Evolutionary conservation across 2,329 filamentous ascomycete genomes (phyloP), one percentile per base, ranked within the genome.

Genomic region (Didymella lethalis): DNA sequence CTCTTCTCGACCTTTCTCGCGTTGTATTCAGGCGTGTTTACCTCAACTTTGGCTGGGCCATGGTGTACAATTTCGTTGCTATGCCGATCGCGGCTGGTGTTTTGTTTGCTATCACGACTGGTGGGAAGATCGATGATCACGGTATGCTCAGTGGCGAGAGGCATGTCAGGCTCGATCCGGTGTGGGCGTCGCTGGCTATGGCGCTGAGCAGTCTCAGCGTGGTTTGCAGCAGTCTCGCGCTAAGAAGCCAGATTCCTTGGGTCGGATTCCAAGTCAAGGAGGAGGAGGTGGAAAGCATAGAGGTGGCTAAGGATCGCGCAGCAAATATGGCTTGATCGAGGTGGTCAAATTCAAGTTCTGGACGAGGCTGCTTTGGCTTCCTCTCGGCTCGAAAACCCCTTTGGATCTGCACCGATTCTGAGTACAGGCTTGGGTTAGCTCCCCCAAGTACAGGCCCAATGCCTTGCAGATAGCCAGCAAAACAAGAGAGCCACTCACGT

Each of bases 181-280:
- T 91, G 1, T 97, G 93, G 93, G 94, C 93, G 5, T 90, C 88
- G 65, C 78, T 97, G 74, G 93, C 93, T 0, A 98, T 97, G 94
- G 94, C 94, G 26, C 77, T 93, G 75, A 97, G 93, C 77, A 94
- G 90, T 76, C 88, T 97, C 65, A 95, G 91, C 71, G 93, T 98
- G 45, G 90, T 97, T 49, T 79, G 86, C 72, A 96, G 92, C 75
- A 94, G 90, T 79, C 78, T 97, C 70, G 83, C 88, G 48, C 77
- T 97, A 79, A 85, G 88, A 73, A 83, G 77, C 53, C 67, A 61
- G 52, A 53, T 81, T 36, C 78, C 77, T 3, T 74, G 75, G n/a
- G 61, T 84, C 23, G 82, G 81, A 10, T 84, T 83, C 51, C 73
- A 64, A 63, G 71, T 28, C 7, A 64, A 59, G 26, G 49, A 61